Conservation (phyloP, 805 yeast species). For the Candida xyloterini region DNA sequence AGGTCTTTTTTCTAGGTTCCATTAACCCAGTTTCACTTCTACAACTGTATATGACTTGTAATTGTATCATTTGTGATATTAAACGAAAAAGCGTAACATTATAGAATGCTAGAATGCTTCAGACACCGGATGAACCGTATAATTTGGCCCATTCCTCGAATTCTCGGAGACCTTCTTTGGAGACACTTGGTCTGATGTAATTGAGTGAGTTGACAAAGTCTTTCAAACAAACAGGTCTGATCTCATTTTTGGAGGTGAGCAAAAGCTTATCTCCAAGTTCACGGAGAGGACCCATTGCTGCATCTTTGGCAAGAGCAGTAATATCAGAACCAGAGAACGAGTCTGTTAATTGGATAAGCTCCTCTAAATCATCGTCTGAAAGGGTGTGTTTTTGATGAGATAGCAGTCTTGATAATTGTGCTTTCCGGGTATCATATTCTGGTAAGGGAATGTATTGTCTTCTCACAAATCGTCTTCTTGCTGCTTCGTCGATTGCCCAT, state of each 20-base stretch:
- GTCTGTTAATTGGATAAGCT: slow-evolving; percentile 58
- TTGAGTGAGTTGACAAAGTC: slow-evolving; percentile 78
- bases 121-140: slow-evolving; percentile 88
- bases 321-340: slow-evolving; percentile 87
- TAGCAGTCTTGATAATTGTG: slow-evolving; percentile 67
- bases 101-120: slow-evolving; percentile 9
- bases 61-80: neutral
- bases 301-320: slow-evolving; percentile 91
- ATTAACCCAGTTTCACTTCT: slow-evolving; percentile 1
- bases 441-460: slow-evolving; percentile 94
- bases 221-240: slow-evolving; percentile 66
- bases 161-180: slow-evolving; percentile 68
- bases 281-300: slow-evolving; percentile 96
- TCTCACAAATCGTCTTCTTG: slow-evolving; percentile 86
- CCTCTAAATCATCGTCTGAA: slow-evolving; percentile 57
- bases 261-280: slow-evolving; percentile 83
- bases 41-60: neutral
- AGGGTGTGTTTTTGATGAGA: slow-evolving; percentile 71
- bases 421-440: slow-evolving; percentile 73
- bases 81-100: neutral
- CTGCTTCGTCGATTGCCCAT: slow-evolving; percentile 97
- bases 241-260: slow-evolving; percentile 64
- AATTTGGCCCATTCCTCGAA: slow-evolving; percentile 87
- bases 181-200: slow-evolving; percentile 85
- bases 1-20: slow-evolving; percentile 15